phyloP scores from a whole-genome alignment of 495 filamentous ascomycete species.

The Aspergillus kassunensis region DNA sequence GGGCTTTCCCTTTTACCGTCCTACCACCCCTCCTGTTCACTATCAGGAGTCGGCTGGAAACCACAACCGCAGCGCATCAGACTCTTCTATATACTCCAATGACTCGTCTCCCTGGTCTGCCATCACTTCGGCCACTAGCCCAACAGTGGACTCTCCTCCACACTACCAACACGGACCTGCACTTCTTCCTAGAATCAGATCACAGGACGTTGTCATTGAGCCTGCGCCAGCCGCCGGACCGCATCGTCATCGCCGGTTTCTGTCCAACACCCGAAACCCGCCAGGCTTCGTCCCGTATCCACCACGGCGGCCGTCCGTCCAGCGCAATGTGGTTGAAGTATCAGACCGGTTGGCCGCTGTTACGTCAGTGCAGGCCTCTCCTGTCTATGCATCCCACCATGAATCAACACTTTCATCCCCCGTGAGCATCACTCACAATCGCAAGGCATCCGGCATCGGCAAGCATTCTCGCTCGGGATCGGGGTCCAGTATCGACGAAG shows the following conservation, averaged over 20 bases:
- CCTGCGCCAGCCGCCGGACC: conserved; percentile 39
- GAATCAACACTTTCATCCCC: conserved; percentile 56
- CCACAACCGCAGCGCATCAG: conserved; percentile 44
- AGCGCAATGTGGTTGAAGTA: conserved; percentile 63
- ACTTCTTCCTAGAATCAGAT: conserved; percentile 81
- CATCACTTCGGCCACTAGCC: conserved; percentile 68
- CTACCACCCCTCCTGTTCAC: conserved; percentile 43
- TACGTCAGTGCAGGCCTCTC: conserved; percentile 47
- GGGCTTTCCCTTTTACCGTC: conserved; percentile 42
- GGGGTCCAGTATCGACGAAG: conserved; percentile 63
- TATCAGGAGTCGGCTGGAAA: conserved; percentile 30
- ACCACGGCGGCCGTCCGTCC: conserved; percentile 31
- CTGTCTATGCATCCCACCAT: conserved; percentile 33
- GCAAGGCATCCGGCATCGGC: conserved; percentile 39
- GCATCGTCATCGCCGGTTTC: conserved; percentile 49
- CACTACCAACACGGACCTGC: conserved; percentile 71
- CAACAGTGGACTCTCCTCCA: conserved; percentile 65
- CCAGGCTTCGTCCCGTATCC: conserved; percentile 44
- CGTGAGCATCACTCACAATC: conserved; percentile 54
- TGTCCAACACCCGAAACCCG: conserved; percentile 54
- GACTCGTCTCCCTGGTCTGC: conserved; percentile 78
- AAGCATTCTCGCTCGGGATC: conserved; percentile 61
- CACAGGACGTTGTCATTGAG: conserved; percentile 75
- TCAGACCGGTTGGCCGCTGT: conserved; percentile 54
- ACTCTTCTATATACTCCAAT: conserved; percentile 53